phyloP scores from a whole-genome alignment of 352 stramenopile genomes.

The Globisporangium iwayamae region DNA sequence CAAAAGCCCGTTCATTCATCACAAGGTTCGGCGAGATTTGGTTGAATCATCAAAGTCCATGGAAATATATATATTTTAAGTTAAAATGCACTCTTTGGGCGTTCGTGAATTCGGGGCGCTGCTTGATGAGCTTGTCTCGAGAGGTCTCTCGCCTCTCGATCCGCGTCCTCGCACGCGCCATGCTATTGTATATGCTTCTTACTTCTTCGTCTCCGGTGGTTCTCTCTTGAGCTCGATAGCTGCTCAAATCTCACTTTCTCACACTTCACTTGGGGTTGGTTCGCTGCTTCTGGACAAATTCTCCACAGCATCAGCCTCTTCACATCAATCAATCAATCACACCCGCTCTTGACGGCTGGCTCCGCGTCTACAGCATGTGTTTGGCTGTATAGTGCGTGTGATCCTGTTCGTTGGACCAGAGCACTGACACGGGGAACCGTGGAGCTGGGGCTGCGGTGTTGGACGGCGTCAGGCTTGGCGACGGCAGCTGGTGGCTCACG shows the following conservation, averaged over 20 bases:
- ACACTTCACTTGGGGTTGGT: background rate
- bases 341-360: background rate
- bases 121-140: background rate
- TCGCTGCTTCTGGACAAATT: background rate
- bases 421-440: conserved; percentile 45
- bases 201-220: background rate
- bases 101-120: background rate
- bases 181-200: background rate
- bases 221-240: background rate
- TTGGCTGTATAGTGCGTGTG: conserved; percentile 7
- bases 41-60: background rate
- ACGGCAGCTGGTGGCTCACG: conserved; percentile 29
- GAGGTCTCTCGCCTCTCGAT: background rate
- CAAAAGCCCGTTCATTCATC: background rate
- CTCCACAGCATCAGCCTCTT: background rate
- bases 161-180: background rate
- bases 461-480: conserved; percentile 39
- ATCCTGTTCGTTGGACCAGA: conserved; percentile 39
- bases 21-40: background rate
- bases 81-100: conserved; percentile 2
- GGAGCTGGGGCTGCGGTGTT: conserved; percentile 31
- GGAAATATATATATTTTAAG: conserved; percentile 10
- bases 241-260: background rate
- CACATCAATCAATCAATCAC: conserved; percentile 2
- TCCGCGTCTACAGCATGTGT: conserved; percentile 6